Evolutionary conservation across 108 stramenopile species (phyloP).

Genomic region (Mediolabrus comicus): DNA sequence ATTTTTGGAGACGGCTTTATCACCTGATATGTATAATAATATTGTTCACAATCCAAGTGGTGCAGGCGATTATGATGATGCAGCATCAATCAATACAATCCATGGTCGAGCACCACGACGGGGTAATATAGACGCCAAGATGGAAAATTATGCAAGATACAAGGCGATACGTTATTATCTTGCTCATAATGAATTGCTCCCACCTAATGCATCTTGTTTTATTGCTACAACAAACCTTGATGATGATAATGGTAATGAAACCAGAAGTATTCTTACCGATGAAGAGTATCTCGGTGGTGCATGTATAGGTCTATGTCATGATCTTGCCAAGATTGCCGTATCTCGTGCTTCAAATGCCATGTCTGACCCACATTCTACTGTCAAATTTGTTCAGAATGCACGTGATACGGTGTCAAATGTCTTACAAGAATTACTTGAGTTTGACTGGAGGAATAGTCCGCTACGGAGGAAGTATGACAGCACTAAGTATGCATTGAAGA

Average conservation of each 20-base stretch:
- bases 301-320: conserved; percentile 71
- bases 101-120: conserved; percentile 43
- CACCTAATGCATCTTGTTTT: conserved; percentile 25
- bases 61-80: neutral
- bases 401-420: conserved; percentile 55
- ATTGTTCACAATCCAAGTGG: conserved; percentile 10
- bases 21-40: conserved; percentile 15
- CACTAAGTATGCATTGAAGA: conserved; percentile 74
- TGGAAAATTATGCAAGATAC: conserved; percentile 69
- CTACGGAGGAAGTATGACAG: conserved; percentile 88
- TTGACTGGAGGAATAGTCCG: conserved; percentile 94
- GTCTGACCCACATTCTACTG: conserved; percentile 35
- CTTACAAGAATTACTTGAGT: conserved; percentile 66
- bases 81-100: neutral
- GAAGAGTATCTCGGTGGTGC: conserved; percentile 83
- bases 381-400: conserved; percentile 49
- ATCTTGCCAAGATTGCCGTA: conserved; percentile 65
- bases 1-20: conserved; percentile 11
- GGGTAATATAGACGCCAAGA: conserved; percentile 47
- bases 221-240: neutral
- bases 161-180: conserved; percentile 65
- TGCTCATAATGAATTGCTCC: conserved; percentile 10
- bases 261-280: conserved; percentile 52
- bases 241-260: neutral
- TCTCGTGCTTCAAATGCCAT: conserved; percentile 62